Evolutionary conservation across 495 filamentous ascomycete species (phyloP).

Genomic region (Sabuloglossum arenarium): DNA sequence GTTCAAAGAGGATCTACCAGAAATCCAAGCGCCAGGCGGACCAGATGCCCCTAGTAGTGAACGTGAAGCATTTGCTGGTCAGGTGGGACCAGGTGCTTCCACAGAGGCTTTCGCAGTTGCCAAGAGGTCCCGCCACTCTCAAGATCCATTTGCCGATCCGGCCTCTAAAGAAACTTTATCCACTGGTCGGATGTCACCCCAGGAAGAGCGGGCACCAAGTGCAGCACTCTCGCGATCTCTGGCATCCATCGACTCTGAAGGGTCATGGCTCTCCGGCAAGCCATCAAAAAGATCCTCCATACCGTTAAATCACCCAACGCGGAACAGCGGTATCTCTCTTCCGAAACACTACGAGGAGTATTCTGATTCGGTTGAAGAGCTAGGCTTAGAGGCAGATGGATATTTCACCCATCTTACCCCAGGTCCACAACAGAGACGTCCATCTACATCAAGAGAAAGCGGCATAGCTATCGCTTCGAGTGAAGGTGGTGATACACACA

Average conservation of each 20-base stretch:
- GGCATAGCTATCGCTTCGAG: constrained; percentile 21
- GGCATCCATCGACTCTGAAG: constrained; percentile 78
- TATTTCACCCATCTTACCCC: constrained; percentile 36
- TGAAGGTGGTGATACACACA: constrained; percentile 12
- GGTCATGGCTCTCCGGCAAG: constrained; percentile 72
- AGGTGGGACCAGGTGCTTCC: not conserved
- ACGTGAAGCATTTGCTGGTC: not conserved
- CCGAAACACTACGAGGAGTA: constrained; percentile 23
- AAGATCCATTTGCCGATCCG: not conserved
- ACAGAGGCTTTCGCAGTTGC: not conserved
- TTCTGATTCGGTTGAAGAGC: constrained; percentile 33
- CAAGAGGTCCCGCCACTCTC: not conserved
- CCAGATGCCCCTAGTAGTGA: not conserved
- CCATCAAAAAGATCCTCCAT: constrained; percentile 32
- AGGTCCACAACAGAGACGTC: constrained; percentile 17
- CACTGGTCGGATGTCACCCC: constrained; percentile 9
- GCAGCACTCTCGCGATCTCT: constrained; percentile 46
- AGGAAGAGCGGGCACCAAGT: constrained; percentile 13
- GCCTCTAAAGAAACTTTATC: not conserved
- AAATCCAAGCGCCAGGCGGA: constrained; percentile 49
- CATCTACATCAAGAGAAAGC: constrained; percentile 14
- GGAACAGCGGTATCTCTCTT: constrained; percentile 26
- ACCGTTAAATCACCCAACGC: constrained; percentile 21
- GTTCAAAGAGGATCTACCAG: constrained; percentile 83
- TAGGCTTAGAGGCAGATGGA: constrained; percentile 41